Evolutionary conservation across 2,329 filamentous ascomycete species (phyloP).

Genomic region (Talaromyces marneffei): DNA sequence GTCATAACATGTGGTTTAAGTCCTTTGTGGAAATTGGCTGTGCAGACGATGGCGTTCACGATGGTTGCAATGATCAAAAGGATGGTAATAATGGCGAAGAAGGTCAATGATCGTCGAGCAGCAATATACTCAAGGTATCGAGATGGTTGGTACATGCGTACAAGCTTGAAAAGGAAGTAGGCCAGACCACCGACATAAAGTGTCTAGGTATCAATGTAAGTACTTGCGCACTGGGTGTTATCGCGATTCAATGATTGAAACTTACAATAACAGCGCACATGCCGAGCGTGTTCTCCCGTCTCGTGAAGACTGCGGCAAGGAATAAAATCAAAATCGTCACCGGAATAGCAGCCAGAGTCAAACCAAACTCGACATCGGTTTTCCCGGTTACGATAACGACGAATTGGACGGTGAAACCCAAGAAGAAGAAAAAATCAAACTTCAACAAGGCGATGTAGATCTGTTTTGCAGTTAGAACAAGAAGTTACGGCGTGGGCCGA

Average conservation of each 20-base stretch:
- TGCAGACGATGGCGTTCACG: constrained; percentile 77
- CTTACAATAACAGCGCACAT: constrained; percentile 68
- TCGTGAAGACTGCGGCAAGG: constrained; percentile 76
- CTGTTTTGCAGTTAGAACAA: constrained; percentile 44
- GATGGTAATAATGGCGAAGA: constrained; percentile 90
- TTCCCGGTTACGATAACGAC: constrained; percentile 77
- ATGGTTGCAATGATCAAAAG: constrained; percentile 85
- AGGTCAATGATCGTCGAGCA: constrained; percentile 78
- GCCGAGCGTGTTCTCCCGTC: constrained; percentile 71
- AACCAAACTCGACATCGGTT: constrained; percentile 67
- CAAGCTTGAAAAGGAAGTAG: constrained; percentile 97
- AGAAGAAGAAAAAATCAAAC: constrained; percentile 99
- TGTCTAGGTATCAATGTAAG: constrained; percentile 38
- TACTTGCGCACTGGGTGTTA: neutral
- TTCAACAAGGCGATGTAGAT: constrained; percentile 97
- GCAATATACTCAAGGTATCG: constrained; percentile 62
- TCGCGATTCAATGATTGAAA: constrained; percentile 12
- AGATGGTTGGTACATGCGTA: constrained; percentile 77
- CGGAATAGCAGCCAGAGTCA: constrained; percentile 85
- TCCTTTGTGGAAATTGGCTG: constrained; percentile 82
- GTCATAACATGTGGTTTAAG: constrained; percentile 77
- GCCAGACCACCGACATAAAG: constrained; percentile 83
- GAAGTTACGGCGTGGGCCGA: constrained; percentile 34
- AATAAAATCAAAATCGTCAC: constrained; percentile 86
- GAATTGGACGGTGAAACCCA: constrained; percentile 97